Evolutionary conservation across 495 filamentous ascomycete genomes (phyloP).

Genomic region (Aspergillus affinis): DNA sequence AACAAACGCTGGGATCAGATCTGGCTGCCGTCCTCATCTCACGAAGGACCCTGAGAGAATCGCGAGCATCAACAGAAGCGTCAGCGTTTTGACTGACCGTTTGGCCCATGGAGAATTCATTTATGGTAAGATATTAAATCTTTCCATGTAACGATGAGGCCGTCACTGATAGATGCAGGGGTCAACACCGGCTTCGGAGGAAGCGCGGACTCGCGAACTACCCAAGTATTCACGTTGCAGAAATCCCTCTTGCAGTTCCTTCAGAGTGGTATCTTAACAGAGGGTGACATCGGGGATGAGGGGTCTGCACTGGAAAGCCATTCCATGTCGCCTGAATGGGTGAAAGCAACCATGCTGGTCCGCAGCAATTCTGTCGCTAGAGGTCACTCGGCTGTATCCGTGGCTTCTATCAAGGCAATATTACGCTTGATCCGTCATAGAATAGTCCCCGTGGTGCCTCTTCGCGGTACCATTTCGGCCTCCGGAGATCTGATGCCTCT

Average conservation of each 20-base stretch:
- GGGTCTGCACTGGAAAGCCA: constrained; percentile 6
- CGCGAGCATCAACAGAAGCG: constrained; percentile 14
- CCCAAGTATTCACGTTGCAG: constrained; percentile 44
- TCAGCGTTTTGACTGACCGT: constrained; percentile 17
- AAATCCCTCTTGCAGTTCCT: constrained; percentile 50
- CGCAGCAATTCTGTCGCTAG: constrained; percentile 55
- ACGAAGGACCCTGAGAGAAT: constrained; percentile 13
- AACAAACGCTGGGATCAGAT: background rate
- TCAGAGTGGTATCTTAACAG: constrained; percentile 49
- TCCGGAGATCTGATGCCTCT: constrained; percentile 63
- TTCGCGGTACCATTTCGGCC: constrained; percentile 62
- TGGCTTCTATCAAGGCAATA: constrained; percentile 47
- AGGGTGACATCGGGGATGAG: constrained; percentile 17
- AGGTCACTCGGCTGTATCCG: constrained; percentile 59
- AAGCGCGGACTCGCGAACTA: constrained; percentile 53
- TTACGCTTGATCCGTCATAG: constrained; percentile 45
- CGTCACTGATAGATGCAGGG: constrained; percentile 23
- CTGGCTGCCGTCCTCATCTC: background rate
- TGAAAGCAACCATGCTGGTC: constrained; percentile 55
- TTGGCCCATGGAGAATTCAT: constrained; percentile 17
- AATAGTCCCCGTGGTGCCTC: constrained; percentile 54
- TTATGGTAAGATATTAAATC: constrained; percentile 12
- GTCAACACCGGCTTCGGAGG: constrained; percentile 69
- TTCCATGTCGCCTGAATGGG: constrained; percentile 53
- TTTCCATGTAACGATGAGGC: too few relatives aligned